Evolutionary conservation across 768 basidiomycete genomes (phyloP).

Genomic region (Brasilioporus rufonigricans): DNA sequence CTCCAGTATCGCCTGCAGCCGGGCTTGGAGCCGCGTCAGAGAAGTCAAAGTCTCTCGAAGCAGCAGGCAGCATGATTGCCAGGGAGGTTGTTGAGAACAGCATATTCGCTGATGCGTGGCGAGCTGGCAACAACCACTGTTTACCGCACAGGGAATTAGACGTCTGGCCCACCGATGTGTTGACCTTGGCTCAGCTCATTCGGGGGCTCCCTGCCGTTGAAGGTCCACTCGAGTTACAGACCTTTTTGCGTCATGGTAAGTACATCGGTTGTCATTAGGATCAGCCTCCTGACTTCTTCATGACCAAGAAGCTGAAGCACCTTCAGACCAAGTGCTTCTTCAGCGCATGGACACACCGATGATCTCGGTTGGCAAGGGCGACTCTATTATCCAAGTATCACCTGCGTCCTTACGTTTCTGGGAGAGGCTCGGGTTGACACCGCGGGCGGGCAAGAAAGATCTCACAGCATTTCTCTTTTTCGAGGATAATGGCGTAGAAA

Average conservation of each 20-base stretch:
- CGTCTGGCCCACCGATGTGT: conserved; percentile 62
- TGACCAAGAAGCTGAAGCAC: neutral
- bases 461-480: conserved; percentile 66
- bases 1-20: conserved; percentile 82
- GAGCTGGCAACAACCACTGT: conserved; percentile 34
- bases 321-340: conserved; percentile 16
- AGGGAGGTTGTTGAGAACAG: conserved; percentile 73
- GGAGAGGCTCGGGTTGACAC: conserved; percentile 78
- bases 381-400: conserved; percentile 63
- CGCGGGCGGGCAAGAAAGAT: conserved; percentile 69
- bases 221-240: conserved; percentile 41
- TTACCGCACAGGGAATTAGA: conserved; percentile 25
- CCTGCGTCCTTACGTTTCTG: conserved; percentile 78
- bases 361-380: conserved; percentile 65
- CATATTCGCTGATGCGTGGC: conserved; percentile 68
- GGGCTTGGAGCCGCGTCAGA: conserved; percentile 61
- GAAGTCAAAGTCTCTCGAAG: conserved; percentile 65
- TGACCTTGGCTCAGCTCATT: conserved; percentile 39
- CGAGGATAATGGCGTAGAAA: conserved; percentile 56
- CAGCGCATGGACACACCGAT: conserved; percentile 49
- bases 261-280: neutral
- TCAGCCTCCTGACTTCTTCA: neutral
- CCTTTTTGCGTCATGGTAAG: conserved; percentile 44
- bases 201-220: conserved; percentile 35
- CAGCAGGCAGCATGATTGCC: conserved; percentile 59